phyloP scores from a whole-genome alignment of 148 eudicot species.

The Rhododendron henanense region DNA sequence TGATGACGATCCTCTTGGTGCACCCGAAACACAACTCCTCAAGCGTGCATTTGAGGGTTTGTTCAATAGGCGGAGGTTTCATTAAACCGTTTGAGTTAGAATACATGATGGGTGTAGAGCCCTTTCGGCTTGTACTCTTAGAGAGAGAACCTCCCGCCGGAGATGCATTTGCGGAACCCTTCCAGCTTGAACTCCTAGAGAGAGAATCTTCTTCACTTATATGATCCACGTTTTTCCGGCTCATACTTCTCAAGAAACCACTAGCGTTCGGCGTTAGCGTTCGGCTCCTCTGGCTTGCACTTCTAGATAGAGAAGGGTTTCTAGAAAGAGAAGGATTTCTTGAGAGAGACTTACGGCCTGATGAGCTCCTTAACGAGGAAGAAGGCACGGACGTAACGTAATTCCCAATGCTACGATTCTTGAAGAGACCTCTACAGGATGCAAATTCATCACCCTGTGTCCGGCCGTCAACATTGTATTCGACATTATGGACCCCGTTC shows the following conservation, averaged over 20 bases:
- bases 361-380: conserved; percentile 10
- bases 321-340: no score
- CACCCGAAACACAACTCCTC: conserved; percentile 73
- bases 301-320: conserved; percentile 2
- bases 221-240: neutral
- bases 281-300: conserved; percentile 8
- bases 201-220: no score
- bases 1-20: conserved; percentile 36
- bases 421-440: conserved; percentile 2
- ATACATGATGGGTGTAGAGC: no score
- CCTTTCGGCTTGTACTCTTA: no score
- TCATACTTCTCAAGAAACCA: conserved; percentile 13
- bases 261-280: neutral
- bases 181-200: no score
- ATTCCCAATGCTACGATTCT: neutral
- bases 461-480: neutral
- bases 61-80: conserved; percentile 39
- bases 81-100: conserved; percentile 19
- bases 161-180: no score
- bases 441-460: neutral
- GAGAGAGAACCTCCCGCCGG: no score
- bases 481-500: neutral
- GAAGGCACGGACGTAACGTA: neutral
- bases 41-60: conserved; percentile 53
- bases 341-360: neutral